phyloP scores from a whole-genome alignment of 805 yeast genomes.

The Debaryomyces tyrocola region DNA sequence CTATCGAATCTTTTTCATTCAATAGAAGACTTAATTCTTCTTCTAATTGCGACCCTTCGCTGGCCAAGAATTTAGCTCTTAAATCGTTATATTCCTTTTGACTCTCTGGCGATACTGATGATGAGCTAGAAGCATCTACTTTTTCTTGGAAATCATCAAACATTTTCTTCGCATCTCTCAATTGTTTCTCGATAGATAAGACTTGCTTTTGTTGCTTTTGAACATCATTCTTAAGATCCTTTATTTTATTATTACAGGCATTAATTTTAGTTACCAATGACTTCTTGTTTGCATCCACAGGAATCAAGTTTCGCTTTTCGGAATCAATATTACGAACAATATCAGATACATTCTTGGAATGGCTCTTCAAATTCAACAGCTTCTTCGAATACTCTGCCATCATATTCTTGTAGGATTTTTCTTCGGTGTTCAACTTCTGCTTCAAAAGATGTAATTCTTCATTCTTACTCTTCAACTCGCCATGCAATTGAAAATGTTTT shows the following conservation, averaged over 20 bases:
- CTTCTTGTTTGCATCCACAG: slow-evolving; percentile 57
- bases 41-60: slow-evolving; percentile 58
- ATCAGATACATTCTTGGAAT: slow-evolving; percentile 35
- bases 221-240: slow-evolving; percentile 52
- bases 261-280: slow-evolving; percentile 47
- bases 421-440: slow-evolving; percentile 22
- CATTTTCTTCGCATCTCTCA: slow-evolving; percentile 40
- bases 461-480: slow-evolving; percentile 34
- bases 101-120: slow-evolving; percentile 49
- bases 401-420: slow-evolving; percentile 24
- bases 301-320: slow-evolving; percentile 53
- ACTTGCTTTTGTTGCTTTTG: slow-evolving; percentile 49
- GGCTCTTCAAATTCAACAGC: slow-evolving; percentile 40
- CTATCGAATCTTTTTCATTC: slow-evolving; percentile 46
- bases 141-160: slow-evolving; percentile 31
- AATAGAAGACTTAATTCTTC: slow-evolving; percentile 43
- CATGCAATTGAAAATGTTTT: slow-evolving; percentile 34
- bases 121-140: slow-evolving; percentile 13
- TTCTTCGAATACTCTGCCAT: slow-evolving; percentile 48
- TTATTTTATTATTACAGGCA: slow-evolving; percentile 47
- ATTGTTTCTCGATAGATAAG: slow-evolving; percentile 44
- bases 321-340: slow-evolving; percentile 43
- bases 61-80: slow-evolving; percentile 54
- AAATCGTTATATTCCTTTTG: slow-evolving; percentile 57
- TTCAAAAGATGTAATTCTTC: slow-evolving; percentile 36